Conservation (phyloP, 2,329 filamentous ascomycete genomes). For the Sporothrix variecibatus region DNA sequence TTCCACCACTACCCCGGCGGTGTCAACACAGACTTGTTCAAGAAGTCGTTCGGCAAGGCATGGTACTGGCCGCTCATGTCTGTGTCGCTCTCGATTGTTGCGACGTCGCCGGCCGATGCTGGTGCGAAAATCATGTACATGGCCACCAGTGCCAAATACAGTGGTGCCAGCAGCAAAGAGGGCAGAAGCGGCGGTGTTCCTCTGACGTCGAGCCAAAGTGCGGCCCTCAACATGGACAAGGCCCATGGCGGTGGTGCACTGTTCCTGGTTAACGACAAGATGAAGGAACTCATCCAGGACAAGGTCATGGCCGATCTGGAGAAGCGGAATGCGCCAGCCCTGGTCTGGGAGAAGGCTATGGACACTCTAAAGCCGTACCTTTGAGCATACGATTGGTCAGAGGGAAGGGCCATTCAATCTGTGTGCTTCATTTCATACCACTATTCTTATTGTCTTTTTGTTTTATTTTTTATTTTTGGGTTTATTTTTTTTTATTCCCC, state of each 20-base stretch:
- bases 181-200: constrained; percentile 3
- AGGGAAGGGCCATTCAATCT: not conserved
- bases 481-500: not conserved
- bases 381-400: not conserved
- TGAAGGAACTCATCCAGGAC: constrained; percentile 16
- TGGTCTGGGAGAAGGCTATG: constrained; percentile 19
- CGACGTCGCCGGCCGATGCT: constrained; percentile 12
- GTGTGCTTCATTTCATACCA: not conserved
- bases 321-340: not conserved
- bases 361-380: constrained; percentile 9
- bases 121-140: constrained; percentile 18
- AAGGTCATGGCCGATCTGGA: constrained; percentile 21
- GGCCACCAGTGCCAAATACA: constrained; percentile 17
- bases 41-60: constrained; percentile 8
- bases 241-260: not conserved
- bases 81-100: not conserved
- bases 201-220: not conserved
- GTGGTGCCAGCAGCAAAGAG: not conserved
- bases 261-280: constrained; percentile 18
- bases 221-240: constrained; percentile 15
- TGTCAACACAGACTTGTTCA: constrained; percentile 17
- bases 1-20: constrained; percentile 22
- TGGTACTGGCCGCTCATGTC: constrained; percentile 19
- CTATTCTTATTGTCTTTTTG: not conserved
- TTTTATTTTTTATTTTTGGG: not conserved